Base-by-base conservation (phyloP, 1,139 yeast genomes). In the Hyphopichia pseudoburtonii region DNA sequence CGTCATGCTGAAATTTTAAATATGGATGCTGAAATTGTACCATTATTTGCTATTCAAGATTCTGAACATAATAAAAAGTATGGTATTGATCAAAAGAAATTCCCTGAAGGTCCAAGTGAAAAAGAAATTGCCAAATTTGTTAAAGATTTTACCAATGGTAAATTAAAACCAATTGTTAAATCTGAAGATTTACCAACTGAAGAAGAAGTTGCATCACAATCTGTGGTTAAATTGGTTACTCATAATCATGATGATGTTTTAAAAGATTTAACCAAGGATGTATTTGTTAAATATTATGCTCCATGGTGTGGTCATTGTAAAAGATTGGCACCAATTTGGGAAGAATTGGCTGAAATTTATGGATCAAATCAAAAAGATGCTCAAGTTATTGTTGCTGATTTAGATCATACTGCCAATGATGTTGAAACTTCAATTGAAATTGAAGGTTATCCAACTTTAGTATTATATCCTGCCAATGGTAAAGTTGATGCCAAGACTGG, bases 281-380 rank as follows among this genome's bases (percentile, higher is more conserved):
- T 92, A 37, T 72, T 92, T 50, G 90, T 92, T 50, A 88, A 90
- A 73, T 90, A 86, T 70, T 92, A 87, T 60, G 98, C 98, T 40
- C 96, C 96, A 67, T 92, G 98, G 98, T 90, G 98, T 73, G 97
- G 97, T 35, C 97, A 90, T 76, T 90, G 98, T 78, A 90, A 90
- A 78, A 87, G 78, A 66, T 76, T 90, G 66, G 96, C 96, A 41
- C 98, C 98, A 58, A 75, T 73, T 43, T 92, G 84, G 73, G 96
- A 86, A 60, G 94, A 88, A 61, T 78, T 92, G 52, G 97, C 89
- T 40, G 81, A 70, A 37, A 60, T 85, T 41, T 85, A 72, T 63
- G 72, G 69, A 40, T 66, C 75, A 37, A 78, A 77, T 50, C 57
- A 66, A 33, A 64, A 69, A 33, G 64, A 57, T 35, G 50, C 70